These are phyloP conservation scores for Trichosanthes truncata DNA, from an alignment of 306 rosid genomes.

Conservation along the genomic window DNA sequence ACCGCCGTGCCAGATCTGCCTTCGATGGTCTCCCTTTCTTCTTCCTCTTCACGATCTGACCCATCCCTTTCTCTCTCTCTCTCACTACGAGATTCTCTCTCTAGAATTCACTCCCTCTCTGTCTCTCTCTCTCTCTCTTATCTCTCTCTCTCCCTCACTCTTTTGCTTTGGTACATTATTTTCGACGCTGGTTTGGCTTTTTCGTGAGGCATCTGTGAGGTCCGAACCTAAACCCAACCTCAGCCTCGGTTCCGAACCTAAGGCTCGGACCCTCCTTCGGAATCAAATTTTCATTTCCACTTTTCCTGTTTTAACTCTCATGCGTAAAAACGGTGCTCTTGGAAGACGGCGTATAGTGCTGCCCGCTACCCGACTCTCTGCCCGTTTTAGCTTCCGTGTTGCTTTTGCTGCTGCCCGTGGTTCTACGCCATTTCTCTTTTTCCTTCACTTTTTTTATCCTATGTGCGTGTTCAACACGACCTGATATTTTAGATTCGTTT, in stretches of 20 bases:
- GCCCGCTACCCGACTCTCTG: slow-evolving; percentile 78
- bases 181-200: slow-evolving; percentile 37
- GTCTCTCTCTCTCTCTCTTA: slow-evolving; percentile 19
- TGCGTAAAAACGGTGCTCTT: slow-evolving; percentile 14
- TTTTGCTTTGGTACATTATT: slow-evolving; percentile 50
- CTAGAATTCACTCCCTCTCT: slow-evolving; percentile 18
- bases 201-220: slow-evolving; percentile 32
- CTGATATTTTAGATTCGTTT: background rate
- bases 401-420: slow-evolving; percentile 33
- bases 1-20: slow-evolving; percentile 89
- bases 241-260: slow-evolving; percentile 20
- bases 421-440: slow-evolving; percentile 9
- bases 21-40: slow-evolving; percentile 96
- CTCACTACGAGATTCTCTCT: slow-evolving; percentile 22
- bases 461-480: background rate
- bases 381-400: slow-evolving; percentile 44
- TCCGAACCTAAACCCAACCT: slow-evolving; percentile 38
- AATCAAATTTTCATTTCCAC: background rate
- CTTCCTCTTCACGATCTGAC: slow-evolving; percentile 99
- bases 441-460: background rate
- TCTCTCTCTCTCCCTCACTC: slow-evolving; percentile 7
- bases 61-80: slow-evolving; percentile 42
- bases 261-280: background rate
- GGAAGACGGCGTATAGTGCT: slow-evolving; percentile 25
- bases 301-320: background rate